Conservation (phyloP, 768 basidiomycete genomes). For the Lactifluus subvellereus region DNA sequence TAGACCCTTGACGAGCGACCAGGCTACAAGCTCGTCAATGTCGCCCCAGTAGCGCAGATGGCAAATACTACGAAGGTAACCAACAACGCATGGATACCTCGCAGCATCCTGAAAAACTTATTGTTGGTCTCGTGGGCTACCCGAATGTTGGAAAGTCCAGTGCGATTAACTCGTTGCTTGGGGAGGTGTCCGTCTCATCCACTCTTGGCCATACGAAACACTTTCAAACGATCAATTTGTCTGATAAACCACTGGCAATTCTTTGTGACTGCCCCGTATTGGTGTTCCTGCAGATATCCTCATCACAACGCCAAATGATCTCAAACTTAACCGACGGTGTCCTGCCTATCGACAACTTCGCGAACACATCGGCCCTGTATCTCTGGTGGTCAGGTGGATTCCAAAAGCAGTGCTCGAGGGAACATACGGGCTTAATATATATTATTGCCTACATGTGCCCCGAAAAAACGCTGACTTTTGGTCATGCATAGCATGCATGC, state of each 20-base stretch:
- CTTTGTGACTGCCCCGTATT: conserved; percentile 98
- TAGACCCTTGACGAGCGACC: conserved; percentile 51
- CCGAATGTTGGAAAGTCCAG: conserved; percentile 99
- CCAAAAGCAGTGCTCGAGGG: conserved; percentile 80
- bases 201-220: conserved; percentile 99
- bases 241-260: conserved; percentile 69
- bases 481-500: too few relatives aligned
- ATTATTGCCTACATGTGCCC: too few relatives aligned
- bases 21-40: conserved; percentile 39
- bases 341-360: conserved; percentile 97
- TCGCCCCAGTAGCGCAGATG: background rate
- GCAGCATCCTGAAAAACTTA: conserved; percentile 54
- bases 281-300: too few relatives aligned
- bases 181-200: conserved; percentile 95
- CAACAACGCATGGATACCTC: conserved; percentile 42
- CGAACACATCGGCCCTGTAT: conserved; percentile 82
- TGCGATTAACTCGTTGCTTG: conserved; percentile 93
- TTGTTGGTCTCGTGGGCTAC: conserved; percentile 92
- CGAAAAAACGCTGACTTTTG: too few relatives aligned
- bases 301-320: too few relatives aligned
- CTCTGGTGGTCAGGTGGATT: conserved; percentile 71
- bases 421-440: conserved; percentile 66
- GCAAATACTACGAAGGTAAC: background rate
- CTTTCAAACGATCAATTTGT: conserved; percentile 97
- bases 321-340: too few relatives aligned